These are phyloP conservation scores for Glarea lozoyensis DNA, from an alignment of 495 filamentous ascomycete species.

Conservation along the genomic window DNA sequence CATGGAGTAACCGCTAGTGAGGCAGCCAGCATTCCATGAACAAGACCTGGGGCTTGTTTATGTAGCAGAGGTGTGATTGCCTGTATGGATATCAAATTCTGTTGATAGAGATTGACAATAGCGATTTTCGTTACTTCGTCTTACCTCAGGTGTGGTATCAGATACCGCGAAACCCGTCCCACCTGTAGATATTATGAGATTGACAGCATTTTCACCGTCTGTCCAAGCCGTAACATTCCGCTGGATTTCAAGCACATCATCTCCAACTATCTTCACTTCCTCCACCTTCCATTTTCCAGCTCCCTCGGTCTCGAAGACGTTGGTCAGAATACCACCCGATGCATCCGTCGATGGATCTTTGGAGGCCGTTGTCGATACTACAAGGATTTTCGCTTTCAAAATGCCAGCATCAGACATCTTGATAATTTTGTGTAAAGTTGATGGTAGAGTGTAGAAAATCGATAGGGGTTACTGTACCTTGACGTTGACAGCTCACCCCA, in stretches of 20 bases:
- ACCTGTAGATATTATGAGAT: conserved; percentile 81
- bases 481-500: neutral
- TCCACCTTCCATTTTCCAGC: conserved; percentile 57
- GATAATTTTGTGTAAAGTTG: conserved; percentile 1
- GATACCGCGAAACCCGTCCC: conserved; percentile 90
- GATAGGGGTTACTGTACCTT: neutral
- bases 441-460: no score
- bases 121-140: no score
- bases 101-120: neutral
- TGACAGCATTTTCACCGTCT: conserved; percentile 50
- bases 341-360: conserved; percentile 73
- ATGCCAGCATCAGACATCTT: conserved; percentile 25
- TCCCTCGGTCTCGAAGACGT: conserved; percentile 58
- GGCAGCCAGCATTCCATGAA: conserved; percentile 88
- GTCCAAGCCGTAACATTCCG: conserved; percentile 57
- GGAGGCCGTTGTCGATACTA: conserved; percentile 90
- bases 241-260: conserved; percentile 69
- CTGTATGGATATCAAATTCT: conserved; percentile 29
- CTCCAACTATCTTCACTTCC: conserved; percentile 69
- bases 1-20: conserved; percentile 84
- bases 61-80: conserved; percentile 75
- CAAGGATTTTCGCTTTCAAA: conserved; percentile 64
- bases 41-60: conserved; percentile 79
- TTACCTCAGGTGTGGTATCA: conserved; percentile 82
- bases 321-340: conserved; percentile 51